Conservation (phyloP, 1,139 yeast species). For the Diutina siamensis region DNA sequence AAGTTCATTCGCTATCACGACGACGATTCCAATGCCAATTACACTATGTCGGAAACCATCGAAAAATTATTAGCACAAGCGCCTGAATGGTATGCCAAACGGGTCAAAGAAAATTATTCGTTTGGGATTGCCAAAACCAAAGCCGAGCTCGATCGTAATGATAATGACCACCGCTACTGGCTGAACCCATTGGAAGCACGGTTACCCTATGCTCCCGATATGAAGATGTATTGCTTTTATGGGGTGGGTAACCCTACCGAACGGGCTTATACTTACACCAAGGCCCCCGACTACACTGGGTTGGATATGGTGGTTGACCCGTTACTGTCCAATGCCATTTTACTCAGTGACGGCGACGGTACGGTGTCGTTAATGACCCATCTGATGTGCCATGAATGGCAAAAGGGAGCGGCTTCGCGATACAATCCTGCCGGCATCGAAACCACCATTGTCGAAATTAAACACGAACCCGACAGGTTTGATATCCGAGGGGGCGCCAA, state of each 20-base stretch:
- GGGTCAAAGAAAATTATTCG: conserved; percentile 64
- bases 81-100: conserved; percentile 62
- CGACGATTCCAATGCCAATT: conserved; percentile 28
- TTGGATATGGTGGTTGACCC: conserved; percentile 61
- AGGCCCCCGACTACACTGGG: conserved; percentile 43
- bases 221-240: conserved; percentile 82
- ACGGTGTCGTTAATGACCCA: conserved; percentile 84
- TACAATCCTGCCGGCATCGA: conserved; percentile 71
- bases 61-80: conserved; percentile 52
- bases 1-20: conserved; percentile 52
- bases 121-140: conserved; percentile 58
- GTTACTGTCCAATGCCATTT: conserved; percentile 48
- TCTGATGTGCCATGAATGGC: conserved; percentile 75
- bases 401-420: conserved; percentile 40
- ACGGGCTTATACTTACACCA: conserved; percentile 72
- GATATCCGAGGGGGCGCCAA: conserved; percentile 96
- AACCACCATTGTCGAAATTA: conserved; percentile 79
- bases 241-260: conserved; percentile 96
- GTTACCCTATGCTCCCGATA: conserved; percentile 85
- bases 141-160: conserved; percentile 49
- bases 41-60: conserved; percentile 57
- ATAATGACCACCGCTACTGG: conserved; percentile 72
- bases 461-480: conserved; percentile 85
- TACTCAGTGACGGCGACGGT: conserved; percentile 90
- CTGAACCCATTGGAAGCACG: conserved; percentile 85